A percentile compares a stretch with the other conserved stretches of the same genome.
phyloP scores from a whole-genome alignment of 345 rosid genomes.

The Physaria fendleri region DNA sequence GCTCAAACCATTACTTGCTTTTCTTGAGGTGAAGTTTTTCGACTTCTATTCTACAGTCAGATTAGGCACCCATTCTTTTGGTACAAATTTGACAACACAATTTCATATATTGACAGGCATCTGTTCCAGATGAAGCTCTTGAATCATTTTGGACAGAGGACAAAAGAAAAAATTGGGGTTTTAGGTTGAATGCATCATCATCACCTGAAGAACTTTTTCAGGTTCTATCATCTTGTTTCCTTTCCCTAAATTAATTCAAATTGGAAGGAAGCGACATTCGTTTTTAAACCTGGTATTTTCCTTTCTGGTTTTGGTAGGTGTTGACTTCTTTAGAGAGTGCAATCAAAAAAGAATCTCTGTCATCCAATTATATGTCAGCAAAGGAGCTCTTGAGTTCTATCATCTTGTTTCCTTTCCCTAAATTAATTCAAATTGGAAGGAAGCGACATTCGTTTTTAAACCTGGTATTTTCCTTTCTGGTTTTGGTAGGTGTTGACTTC shows the following conservation, averaged over 20 bases:
- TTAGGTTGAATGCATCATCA: slow-evolving; percentile 50
- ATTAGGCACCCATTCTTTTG: background rate
- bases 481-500: slow-evolving; percentile 56
- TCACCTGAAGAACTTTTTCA: slow-evolving; percentile 65
- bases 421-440: background rate
- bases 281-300: background rate
- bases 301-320: slow-evolving; percentile 38
- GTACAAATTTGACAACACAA: slow-evolving; percentile 6
- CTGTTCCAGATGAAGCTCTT: slow-evolving; percentile 71
- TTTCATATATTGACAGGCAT: slow-evolving; percentile 41
- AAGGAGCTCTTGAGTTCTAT: slow-evolving; percentile 57
- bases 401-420: slow-evolving; percentile 1
- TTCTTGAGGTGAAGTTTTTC: slow-evolving; percentile 60
- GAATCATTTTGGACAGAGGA: slow-evolving; percentile 69
- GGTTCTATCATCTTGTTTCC: slow-evolving; percentile 36
- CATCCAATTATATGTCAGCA: slow-evolving; percentile 56
- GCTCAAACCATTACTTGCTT: slow-evolving; percentile 56
- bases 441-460: background rate
- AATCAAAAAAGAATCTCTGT: slow-evolving; percentile 55
- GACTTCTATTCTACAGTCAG: background rate
- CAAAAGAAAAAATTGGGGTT: slow-evolving; percentile 48
- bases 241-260: background rate
- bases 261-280: background rate
- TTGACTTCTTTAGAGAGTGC: slow-evolving; percentile 68
- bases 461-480: background rate